These are phyloP conservation scores for Phaeophleospora eucalypticola DNA, from an alignment of 2,329 filamentous ascomycete species.

Conservation along the genomic window DNA sequence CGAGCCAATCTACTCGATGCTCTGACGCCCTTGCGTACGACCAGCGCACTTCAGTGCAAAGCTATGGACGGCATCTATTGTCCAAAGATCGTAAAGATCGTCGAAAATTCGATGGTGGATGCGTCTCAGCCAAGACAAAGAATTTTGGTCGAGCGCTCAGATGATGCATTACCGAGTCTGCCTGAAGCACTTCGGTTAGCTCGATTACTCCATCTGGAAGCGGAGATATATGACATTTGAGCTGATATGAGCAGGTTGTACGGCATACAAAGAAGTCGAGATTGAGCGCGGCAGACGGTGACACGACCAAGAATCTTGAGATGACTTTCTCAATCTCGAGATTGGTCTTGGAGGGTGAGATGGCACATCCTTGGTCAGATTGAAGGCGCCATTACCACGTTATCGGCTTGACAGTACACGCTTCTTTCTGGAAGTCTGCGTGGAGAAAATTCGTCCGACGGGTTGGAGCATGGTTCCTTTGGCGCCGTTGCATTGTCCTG, in stretches of 20 bases:
- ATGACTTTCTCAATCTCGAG: not conserved
- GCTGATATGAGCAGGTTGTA: not conserved
- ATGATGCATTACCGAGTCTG: not conserved
- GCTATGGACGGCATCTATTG: not conserved
- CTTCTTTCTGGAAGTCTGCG: not conserved
- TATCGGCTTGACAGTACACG: too few species aligned
- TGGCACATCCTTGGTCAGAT: not conserved
- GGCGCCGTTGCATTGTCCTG: slow-evolving; percentile 13
- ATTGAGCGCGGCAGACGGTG: not conserved
- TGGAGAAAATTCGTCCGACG: slow-evolving; percentile 11
- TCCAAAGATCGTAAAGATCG: slow-evolving; percentile 7
- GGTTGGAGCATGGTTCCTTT: slow-evolving; percentile 9
- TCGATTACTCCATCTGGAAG: not conserved
- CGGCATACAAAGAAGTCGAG: not conserved
- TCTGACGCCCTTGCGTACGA: not conserved
- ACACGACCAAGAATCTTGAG: not conserved
- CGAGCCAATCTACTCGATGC: slow-evolving; percentile 19
- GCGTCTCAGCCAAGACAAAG: not conserved
- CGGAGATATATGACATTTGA: not conserved
- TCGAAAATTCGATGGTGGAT: not conserved
- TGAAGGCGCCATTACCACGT: not conserved
- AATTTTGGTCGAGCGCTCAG: not conserved
- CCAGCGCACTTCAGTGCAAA: not conserved
- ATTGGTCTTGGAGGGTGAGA: not conserved
- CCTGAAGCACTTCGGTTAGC: not conserved